Evolutionary conservation across 495 filamentous ascomycete species (phyloP).

Genomic region (Daldinia childiae): DNA sequence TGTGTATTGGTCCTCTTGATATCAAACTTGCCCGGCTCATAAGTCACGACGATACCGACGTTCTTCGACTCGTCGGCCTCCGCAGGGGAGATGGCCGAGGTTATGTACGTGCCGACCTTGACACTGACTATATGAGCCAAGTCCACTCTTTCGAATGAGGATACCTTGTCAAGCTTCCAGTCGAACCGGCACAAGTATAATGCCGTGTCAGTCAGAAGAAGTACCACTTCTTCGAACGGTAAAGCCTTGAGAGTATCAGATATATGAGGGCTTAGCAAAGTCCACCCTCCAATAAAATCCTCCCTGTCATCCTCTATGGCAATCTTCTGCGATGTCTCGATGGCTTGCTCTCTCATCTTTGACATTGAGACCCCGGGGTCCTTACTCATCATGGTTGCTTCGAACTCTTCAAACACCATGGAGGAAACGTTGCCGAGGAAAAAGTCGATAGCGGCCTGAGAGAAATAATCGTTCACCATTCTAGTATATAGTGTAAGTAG

Average conservation of each 20-base stretch:
- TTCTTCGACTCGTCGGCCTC: slow-evolving; percentile 82
- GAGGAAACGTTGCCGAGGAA: slow-evolving; percentile 87
- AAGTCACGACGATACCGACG: slow-evolving; percentile 82
- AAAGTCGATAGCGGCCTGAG: slow-evolving; percentile 92
- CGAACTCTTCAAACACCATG: slow-evolving; percentile 89
- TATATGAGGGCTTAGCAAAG: slow-evolving; percentile 63
- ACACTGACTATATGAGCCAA: slow-evolving; percentile 75
- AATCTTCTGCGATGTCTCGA: slow-evolving; percentile 84
- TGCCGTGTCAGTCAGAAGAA: slow-evolving; percentile 84
- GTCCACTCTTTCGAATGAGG: slow-evolving; percentile 86
- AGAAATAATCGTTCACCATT: slow-evolving; percentile 95
- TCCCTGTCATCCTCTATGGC: slow-evolving; percentile 84
- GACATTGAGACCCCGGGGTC: slow-evolving; percentile 88
- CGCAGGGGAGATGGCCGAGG: slow-evolving; percentile 76
- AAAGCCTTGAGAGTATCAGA: slow-evolving; percentile 73
- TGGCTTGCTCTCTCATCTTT: slow-evolving; percentile 85
- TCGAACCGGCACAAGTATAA: slow-evolving; percentile 91
- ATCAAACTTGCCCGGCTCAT: slow-evolving; percentile 71
- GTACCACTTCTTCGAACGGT: slow-evolving; percentile 83
- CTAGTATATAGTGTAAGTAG: slow-evolving; percentile 64
- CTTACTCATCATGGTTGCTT: slow-evolving; percentile 83
- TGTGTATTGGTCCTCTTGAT: slow-evolving; percentile 84
- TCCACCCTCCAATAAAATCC: slow-evolving; percentile 87
- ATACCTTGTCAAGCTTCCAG: slow-evolving; percentile 91
- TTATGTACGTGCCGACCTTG: slow-evolving; percentile 86